Base-by-base conservation (phyloP, 2,329 filamentous ascomycete species). In the Paracorniculantispora psalliotae region DNA sequence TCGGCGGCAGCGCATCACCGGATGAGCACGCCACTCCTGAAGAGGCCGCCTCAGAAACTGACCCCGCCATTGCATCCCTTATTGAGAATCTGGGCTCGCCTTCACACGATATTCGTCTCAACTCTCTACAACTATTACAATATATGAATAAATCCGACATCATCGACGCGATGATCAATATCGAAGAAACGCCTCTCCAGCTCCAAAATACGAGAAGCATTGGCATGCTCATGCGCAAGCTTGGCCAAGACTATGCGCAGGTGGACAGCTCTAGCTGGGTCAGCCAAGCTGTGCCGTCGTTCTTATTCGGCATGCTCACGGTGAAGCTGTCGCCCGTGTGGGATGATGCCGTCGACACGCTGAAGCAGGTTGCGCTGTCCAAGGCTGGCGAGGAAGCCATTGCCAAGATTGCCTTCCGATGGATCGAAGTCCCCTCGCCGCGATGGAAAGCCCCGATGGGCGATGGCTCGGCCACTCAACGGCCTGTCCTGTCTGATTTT, bases 221-320 rank as follows among this genome's bases (percentile, higher is more conserved):
- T 35, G 88, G 90, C 2, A 96, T 97, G 83, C 86, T 93, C 62
- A 82, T 97, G 57, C 88, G 93, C 49, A 92, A 91, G 67, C 80
- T 97, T 46, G 79, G 87, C 15, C 75, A 80, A 57, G 74, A 74
- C 30, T 96, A 94, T 69, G 74, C 81, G 6, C 77, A 81, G 25
- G 69, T 87, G 10, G 76, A 78, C 43, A 75, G 82, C 2, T 79
- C 83, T 39, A 82, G 82, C 1, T 90, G 88, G 84, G 75, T 96
- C 63, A 79, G 83, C 60, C 81, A 83, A 66, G 85, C 91, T 7
- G 81, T 97, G 30, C 90, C 92, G 0, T 81, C 84, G 0, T 97
- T 92, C 67, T 86, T 91, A 66, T 96, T 97, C 66, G 94, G 94
- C 51, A 82, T 97, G 73, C 81, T 97, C 61, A 94, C 92, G 0